phyloP scores from a whole-genome alignment of 2,329 filamentous ascomycete genomes.

The Monilinia aucupariae region DNA sequence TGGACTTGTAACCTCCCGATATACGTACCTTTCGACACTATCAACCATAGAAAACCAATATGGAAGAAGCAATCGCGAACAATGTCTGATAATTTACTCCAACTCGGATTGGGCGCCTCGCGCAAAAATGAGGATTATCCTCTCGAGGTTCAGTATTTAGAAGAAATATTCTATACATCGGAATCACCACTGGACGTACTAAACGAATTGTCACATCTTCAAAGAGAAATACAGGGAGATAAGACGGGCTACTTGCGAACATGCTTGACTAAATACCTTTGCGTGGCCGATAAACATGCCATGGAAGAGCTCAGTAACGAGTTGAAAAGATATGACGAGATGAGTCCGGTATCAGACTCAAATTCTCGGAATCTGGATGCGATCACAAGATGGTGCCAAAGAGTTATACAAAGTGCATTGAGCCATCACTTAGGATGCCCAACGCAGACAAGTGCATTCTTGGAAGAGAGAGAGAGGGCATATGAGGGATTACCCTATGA shows the following conservation, averaged over 20 bases:
- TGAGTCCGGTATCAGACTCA: rapidly evolving
- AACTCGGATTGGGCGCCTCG: neutral
- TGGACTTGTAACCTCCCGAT: neutral
- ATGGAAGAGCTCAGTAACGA: neutral
- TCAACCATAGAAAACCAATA: rapidly evolving
- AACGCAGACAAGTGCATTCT: neutral
- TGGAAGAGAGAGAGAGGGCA: neutral
- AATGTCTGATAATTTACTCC: neutral
- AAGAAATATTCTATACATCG: neutral
- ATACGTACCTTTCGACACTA: neutral
- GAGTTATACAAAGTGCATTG: neutral
- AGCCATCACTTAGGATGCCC: neutral
- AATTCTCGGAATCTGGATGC: neutral
- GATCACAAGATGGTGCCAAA: neutral
- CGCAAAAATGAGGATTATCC: neutral
- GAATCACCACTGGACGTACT: neutral
- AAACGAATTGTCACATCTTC: neutral
- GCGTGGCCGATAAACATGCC: neutral
- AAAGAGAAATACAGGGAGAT: neutral
- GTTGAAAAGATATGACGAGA: neutral
- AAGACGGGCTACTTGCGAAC: neutral
- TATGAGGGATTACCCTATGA: neutral
- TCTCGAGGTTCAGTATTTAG: neutral
- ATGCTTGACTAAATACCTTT: neutral
- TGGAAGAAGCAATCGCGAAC: neutral